Percentiles rank a stretch among this genome's conserved stretches.
phyloP scores from a whole-genome alignment of 768 basidiomycete genomes.

The Roridomyces roridus region DNA sequence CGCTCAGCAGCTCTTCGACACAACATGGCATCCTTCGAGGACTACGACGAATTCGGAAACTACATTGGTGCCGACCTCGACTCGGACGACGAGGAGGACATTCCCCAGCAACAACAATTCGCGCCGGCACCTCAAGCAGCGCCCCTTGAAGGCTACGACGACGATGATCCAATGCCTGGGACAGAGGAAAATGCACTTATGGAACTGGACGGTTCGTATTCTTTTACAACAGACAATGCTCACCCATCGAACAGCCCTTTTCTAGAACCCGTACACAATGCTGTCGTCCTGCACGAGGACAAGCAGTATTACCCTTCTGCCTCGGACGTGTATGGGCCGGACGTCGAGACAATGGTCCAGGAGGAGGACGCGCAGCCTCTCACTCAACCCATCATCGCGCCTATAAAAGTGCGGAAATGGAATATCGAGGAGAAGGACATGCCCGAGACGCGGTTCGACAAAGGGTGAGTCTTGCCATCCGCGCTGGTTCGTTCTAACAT shows the following conservation, averaged over 20 bases:
- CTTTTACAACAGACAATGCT: constrained; percentile 19
- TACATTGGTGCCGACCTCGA: constrained; percentile 96
- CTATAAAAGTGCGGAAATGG: constrained; percentile 95
- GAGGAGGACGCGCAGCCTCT: constrained; percentile 98
- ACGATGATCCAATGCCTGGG: constrained; percentile 67
- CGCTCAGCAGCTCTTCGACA: too few relatives aligned
- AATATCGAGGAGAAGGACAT: constrained; percentile 93
- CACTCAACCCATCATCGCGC: constrained; percentile 93
- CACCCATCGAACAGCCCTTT: constrained; percentile 26
- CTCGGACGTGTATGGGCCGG: constrained; percentile 88
- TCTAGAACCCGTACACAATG: constrained; percentile 80
- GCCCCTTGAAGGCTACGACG: constrained; percentile 86
- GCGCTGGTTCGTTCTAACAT: constrained; percentile 9
- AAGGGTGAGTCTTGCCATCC: constrained; percentile 66
- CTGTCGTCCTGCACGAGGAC: constrained; percentile 92
- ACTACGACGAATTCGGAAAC: constrained; percentile 93
- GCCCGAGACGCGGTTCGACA: constrained; percentile 97
- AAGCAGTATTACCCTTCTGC: constrained; percentile 98
- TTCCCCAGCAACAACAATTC: constrained; percentile 58
- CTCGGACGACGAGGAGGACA: constrained; percentile 80
- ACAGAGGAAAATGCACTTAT: constrained; percentile 72
- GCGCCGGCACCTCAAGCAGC: constrained; percentile 45
- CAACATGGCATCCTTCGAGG: constrained; percentile 60
- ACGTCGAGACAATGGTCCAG: constrained; percentile 95
- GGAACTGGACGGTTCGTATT: constrained; percentile 79